Conservation (phyloP, 192 early-diverging fungal species). For the Coemansia sp. region DNA sequence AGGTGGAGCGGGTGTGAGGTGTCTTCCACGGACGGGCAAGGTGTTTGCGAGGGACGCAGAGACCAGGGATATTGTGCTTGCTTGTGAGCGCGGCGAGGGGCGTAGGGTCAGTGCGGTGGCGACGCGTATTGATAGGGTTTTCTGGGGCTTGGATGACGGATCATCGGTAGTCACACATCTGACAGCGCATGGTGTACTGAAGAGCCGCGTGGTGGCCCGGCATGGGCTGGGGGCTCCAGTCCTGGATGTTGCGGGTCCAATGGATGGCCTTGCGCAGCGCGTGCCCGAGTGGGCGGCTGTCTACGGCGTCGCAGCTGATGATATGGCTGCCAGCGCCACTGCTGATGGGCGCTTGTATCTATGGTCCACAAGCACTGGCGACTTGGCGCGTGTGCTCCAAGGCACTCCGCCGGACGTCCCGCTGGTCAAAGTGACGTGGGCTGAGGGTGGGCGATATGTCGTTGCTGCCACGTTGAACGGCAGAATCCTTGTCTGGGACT, state of each 20-base stretch:
- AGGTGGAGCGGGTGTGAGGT: not conserved
- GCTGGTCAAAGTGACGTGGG: constrained; percentile 32
- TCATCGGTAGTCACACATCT: constrained; percentile 12
- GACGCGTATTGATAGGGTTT: constrained; percentile 19
- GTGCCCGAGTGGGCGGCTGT: constrained; percentile 10
- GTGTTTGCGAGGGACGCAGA: constrained; percentile 29
- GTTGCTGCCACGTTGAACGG: constrained; percentile 14
- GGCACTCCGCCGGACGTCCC: not conserved
- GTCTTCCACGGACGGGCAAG: constrained; percentile 15
- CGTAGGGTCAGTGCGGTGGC: constrained; percentile 8
- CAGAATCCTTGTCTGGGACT: constrained; percentile 30
- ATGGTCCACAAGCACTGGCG: constrained; percentile 22
- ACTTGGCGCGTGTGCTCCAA: not conserved
- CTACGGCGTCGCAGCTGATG: not conserved
- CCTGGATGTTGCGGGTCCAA: constrained; percentile 14
- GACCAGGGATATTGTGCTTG: constrained; percentile 14
- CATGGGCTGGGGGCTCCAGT: constrained; percentile 7
- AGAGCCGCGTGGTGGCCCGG: not conserved
- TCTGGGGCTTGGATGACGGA: constrained; percentile 31
- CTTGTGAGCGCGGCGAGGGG: not conserved
- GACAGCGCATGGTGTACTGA: constrained; percentile 12
- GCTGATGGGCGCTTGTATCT: constrained; percentile 24
- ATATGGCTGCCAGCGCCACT: constrained; percentile 18
- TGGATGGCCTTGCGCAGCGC: constrained; percentile 28
- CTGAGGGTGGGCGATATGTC: constrained; percentile 19